Percentiles rank a stretch among this genome's conserved stretches.
These are phyloP conservation scores for Cyclotella atomus DNA, from an alignment of 108 stramenopile genomes.

Conservation along the genomic window DNA sequence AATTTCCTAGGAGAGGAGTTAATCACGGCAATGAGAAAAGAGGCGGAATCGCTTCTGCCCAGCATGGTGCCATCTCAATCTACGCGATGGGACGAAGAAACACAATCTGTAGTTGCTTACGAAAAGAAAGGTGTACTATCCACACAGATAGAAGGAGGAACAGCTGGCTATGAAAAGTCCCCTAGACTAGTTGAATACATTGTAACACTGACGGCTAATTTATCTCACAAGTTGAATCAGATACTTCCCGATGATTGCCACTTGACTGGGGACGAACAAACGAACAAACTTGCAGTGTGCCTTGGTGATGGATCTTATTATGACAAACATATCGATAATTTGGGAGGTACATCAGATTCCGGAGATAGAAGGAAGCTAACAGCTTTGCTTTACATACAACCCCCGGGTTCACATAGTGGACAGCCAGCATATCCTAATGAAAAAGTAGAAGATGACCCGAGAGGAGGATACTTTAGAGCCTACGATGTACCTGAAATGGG, in stretches of 20 bases:
- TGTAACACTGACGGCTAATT: constrained; percentile 26
- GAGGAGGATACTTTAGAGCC: constrained; percentile 39
- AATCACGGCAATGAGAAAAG: constrained; percentile 24
- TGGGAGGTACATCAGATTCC: constrained; percentile 16
- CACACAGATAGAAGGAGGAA: constrained; percentile 35
- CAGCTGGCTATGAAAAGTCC: constrained; percentile 26
- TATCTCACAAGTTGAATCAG: constrained; percentile 30
- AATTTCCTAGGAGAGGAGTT: constrained; percentile 35
- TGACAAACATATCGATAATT: constrained; percentile 47
- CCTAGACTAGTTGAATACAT: constrained; percentile 41
- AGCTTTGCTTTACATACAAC: constrained; percentile 36
- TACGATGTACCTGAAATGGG: constrained; percentile 31
- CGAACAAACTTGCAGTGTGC: constrained; percentile 40
- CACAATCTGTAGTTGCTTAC: constrained; percentile 33
- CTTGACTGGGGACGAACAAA: constrained; percentile 26
- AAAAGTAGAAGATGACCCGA: constrained; percentile 33
- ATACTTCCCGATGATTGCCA: constrained; percentile 25
- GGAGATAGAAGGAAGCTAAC: constrained; percentile 41
- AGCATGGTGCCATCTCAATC: constrained; percentile 41
- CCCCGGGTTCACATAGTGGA: constrained; percentile 19
- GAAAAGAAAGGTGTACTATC: constrained; percentile 43
- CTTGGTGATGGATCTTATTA: constrained; percentile 40
- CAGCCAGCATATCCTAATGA: constrained; percentile 28
- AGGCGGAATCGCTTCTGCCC: constrained; percentile 29
- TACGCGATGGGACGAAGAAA: constrained; percentile 39